Conservation (phyloP, 1,284 basidiomycete genomes). For the Sporisorium exsertum region DNA sequence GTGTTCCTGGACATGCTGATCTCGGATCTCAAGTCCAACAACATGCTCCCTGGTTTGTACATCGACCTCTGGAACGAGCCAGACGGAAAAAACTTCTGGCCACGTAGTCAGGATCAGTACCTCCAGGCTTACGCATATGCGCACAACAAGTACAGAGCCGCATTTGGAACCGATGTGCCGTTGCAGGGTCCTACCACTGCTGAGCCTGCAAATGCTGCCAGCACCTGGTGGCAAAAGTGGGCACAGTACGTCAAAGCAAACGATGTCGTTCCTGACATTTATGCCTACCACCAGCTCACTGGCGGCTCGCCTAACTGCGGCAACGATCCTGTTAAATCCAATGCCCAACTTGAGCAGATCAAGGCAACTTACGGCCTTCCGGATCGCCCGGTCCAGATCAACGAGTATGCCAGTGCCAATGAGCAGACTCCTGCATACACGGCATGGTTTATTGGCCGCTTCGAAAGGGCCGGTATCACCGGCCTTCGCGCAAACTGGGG, state of each 20-base stretch:
- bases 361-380: slow-evolving; percentile 1
- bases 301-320: neutral
- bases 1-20: slow-evolving; percentile 12
- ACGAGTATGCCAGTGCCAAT: slow-evolving; percentile 5
- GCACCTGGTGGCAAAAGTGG: slow-evolving; percentile 11
- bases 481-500: slow-evolving; percentile 19
- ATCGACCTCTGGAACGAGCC: slow-evolving; percentile 26
- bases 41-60: slow-evolving; percentile 3
- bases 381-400: slow-evolving; percentile 15
- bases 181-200: slow-evolving; percentile 11
- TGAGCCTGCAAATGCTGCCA: neutral
- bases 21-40: slow-evolving; percentile 16
- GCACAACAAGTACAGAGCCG: neutral
- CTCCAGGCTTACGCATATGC: slow-evolving; percentile 4
- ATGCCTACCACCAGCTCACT: slow-evolving; percentile 7
- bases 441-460: slow-evolving; percentile 7
- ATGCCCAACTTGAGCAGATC: neutral
- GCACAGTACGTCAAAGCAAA: slow-evolving; percentile 5
- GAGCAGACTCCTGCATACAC: slow-evolving; percentile 16
- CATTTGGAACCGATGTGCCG: slow-evolving; percentile 1
- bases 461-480: slow-evolving; percentile 2
- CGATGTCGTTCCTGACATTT: slow-evolving; percentile 11
- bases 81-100: slow-evolving; percentile 11
- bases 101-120: slow-evolving; percentile 22
- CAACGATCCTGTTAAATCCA: slow-evolving; percentile 13